phyloP scores from a whole-genome alignment of 345 rosid species.

The Geranium rotundifolium region DNA sequence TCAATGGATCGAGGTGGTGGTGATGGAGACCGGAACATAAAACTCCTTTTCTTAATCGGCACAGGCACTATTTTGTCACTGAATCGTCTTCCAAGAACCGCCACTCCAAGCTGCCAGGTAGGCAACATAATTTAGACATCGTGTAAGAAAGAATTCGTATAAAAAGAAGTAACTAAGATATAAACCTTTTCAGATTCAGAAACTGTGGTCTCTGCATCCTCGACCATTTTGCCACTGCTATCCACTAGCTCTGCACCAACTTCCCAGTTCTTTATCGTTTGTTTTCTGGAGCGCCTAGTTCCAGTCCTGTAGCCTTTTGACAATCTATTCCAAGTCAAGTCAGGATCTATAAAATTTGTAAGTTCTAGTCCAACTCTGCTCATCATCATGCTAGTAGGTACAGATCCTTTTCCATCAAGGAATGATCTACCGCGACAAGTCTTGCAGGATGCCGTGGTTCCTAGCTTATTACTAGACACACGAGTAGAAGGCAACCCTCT shows the following conservation, averaged over 20 bases:
- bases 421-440: conserved; percentile 11
- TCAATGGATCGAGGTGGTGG: conserved; percentile 11
- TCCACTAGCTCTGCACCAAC: conserved; percentile 14
- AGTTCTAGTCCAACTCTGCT: conserved; percentile 34
- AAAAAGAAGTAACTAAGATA: background rate
- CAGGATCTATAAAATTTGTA: conserved; percentile 28
- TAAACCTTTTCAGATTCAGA: conserved; percentile 38
- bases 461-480: conserved; percentile 17
- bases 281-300: conserved; percentile 30
- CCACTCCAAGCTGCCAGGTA: conserved; percentile 40
- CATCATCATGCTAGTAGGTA: conserved; percentile 25
- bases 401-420: conserved; percentile 21
- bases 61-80: conserved; percentile 32
- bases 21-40: conserved; percentile 18
- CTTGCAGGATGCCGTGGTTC: conserved; percentile 14
- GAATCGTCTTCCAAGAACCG: conserved; percentile 37
- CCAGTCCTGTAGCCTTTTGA: conserved; percentile 39
- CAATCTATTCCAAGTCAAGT: conserved; percentile 40
- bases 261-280: conserved; percentile 12
- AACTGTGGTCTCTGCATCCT: conserved; percentile 11
- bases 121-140: conserved; percentile 6
- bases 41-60: conserved; percentile 45
- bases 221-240: conserved; percentile 11
- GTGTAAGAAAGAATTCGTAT: background rate
- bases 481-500: background rate